Evolutionary conservation across 768 basidiomycete genomes (phyloP).

Genomic region (Daedaleopsis nitida): DNA sequence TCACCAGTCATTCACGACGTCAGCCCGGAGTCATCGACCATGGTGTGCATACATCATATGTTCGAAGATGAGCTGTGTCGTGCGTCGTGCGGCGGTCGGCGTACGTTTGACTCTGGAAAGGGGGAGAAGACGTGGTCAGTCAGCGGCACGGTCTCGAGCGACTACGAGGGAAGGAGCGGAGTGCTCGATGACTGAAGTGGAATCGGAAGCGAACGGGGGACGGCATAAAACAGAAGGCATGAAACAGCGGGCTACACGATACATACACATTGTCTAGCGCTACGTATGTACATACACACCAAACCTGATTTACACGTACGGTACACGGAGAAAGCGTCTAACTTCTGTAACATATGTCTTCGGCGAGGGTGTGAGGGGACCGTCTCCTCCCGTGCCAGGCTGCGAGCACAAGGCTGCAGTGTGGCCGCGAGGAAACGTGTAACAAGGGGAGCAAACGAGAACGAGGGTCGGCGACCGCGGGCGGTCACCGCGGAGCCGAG

Average conservation of each 20-base stretch:
- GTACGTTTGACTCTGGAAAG: no score
- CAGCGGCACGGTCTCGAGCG: neutral
- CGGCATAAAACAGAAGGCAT: neutral
- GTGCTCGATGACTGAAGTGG: neutral
- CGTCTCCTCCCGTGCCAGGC: neutral
- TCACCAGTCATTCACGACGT: no score
- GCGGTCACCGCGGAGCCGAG: constrained; percentile 14
- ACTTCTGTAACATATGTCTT: neutral
- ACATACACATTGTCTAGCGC: neutral
- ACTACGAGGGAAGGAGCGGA: neutral
- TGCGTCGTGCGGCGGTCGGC: no score
- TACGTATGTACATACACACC: constrained; percentile 2
- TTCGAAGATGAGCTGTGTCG: no score
- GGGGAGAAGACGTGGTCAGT: neutral
- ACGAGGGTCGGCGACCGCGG: neutral
- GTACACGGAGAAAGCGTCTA: neutral
- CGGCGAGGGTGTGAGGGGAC: neutral
- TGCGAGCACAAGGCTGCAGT: neutral
- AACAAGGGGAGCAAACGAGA: neutral
- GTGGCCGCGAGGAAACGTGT: neutral
- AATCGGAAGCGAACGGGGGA: neutral
- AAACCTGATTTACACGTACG: neutral
- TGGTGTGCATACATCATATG: no score
- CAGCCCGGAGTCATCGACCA: no score
- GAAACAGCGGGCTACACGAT: neutral